Evolutionary conservation across 2,329 filamentous ascomycete genomes (phyloP).

Genomic region (Aspergillus thermomutatus): DNA sequence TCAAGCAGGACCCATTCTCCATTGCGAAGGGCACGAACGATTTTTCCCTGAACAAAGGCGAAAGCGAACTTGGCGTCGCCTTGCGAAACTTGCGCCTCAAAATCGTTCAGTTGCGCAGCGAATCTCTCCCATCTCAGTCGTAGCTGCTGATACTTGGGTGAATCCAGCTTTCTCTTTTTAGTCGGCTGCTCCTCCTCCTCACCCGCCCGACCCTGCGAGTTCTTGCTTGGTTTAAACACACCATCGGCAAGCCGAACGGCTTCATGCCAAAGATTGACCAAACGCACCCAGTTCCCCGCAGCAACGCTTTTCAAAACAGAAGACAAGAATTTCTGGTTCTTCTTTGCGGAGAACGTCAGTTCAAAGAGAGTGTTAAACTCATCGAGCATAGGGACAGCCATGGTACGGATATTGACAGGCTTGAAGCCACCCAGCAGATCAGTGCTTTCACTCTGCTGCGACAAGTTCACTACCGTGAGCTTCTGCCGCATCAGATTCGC

Average conservation of each 20-base stretch:
- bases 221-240: conserved; percentile 54
- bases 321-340: conserved; percentile 83
- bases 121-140: conserved; percentile 80
- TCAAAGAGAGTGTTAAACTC: conserved; percentile 89
- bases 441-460: conserved; percentile 96
- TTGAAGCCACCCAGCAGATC: conserved; percentile 96
- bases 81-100: conserved; percentile 72
- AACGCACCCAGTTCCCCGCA: conserved; percentile 81
- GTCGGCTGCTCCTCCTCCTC: conserved; percentile 61
- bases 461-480: conserved; percentile 89
- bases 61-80: conserved; percentile 82
- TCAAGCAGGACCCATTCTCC: conserved; percentile 97
- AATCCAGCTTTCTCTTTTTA: conserved; percentile 68
- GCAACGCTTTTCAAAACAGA: conserved; percentile 75
- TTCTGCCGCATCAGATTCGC: conserved; percentile 80
- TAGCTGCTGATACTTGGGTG: conserved; percentile 50
- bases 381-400: conserved; percentile 86
- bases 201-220: conserved; percentile 39
- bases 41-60: conserved; percentile 91
- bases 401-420: conserved; percentile 82
- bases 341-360: conserved; percentile 79
- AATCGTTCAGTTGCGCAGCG: conserved; percentile 67
- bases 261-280: conserved; percentile 82
- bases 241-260: conserved; percentile 82
- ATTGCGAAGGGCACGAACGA: conserved; percentile 92